Base-by-base conservation (phyloP, 805 yeast species). In the Wickerhamiella azyma region DNA sequence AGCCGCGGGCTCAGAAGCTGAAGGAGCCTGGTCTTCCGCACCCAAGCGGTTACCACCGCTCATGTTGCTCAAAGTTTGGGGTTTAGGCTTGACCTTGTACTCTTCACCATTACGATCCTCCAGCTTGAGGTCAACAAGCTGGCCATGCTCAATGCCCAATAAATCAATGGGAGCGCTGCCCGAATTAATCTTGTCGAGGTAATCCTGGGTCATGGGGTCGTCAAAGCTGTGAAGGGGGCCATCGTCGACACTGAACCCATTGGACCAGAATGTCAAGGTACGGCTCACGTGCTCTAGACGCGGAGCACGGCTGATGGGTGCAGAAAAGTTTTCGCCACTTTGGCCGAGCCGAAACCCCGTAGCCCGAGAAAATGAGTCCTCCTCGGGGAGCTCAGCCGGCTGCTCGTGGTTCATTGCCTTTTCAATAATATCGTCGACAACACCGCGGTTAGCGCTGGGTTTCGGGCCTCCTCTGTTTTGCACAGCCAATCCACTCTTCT, bases 171-270 rank as follows among this genome's bases (percentile, higher is more conserved):
- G 98, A 0, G 96, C 98, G 48, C 94, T 72, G 9, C 98, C 98
- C 47, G 78, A 73, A 58, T 84, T 82, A 63, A 92, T 72, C 53
- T 88, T 92, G 52, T 77, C 72, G 55, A 92, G 68, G 52, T 84
- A 81, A 38, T 71, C 74, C 41, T 79, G 79, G 60, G 89, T 92
- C n/a, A 74, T 77, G 5, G 95, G 95, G 61, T 92, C 97, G 57
- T 89, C 96, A 61, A 86, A 92, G 48, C 92, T 70, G 61, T 74
- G 80, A 47, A 92, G 70, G 19, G 76, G 75, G 2, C 97, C 97
- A 41, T 88, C 95, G 28, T 92, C 97, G 21, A 92, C 86, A 51
- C 85, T 85, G 65, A 92, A 92, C 1, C 98, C 98, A 57, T 92
- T 89, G 54, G 78, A 81, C 98, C 98, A 92, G 61, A 92, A 89